phyloP scores from a whole-genome alignment of 805 yeast species.

The Priceomyces haplophilus region DNA sequence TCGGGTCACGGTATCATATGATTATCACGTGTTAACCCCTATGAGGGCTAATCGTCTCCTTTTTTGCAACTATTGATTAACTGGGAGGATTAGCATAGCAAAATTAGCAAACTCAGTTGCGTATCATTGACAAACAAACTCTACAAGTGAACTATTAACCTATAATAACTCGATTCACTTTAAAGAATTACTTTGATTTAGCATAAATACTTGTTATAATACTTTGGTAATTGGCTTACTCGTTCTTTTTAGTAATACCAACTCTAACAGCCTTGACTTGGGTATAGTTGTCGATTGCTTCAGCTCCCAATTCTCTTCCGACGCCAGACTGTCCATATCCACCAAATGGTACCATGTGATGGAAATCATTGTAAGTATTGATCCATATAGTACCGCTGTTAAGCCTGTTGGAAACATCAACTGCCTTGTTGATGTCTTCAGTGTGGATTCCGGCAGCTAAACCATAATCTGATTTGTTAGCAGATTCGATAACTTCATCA shows the following conservation, averaged over 20 bases:
- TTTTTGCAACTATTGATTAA: too few relatives aligned
- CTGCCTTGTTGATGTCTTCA: conserved; percentile 66
- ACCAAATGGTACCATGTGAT: conserved; percentile 86
- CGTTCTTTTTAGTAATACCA: conserved; percentile 20
- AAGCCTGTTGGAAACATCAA: conserved; percentile 68
- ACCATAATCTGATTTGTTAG: conserved; percentile 83
- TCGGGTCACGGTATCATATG: not conserved
- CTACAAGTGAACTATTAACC: too few relatives aligned
- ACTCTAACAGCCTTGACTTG: conserved; percentile 83
- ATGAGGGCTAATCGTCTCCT: too few relatives aligned
- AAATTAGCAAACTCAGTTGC: too few relatives aligned
- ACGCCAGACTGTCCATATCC: conserved; percentile 89
- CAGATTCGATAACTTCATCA: conserved; percentile 74
- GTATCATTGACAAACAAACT: too few relatives aligned
- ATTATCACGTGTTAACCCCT: not conserved
- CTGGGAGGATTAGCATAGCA: too few relatives aligned
- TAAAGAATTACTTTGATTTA: too few relatives aligned
- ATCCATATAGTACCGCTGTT: conserved; percentile 91
- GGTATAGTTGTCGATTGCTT: conserved; percentile 81
- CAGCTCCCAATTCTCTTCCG: conserved; percentile 91
- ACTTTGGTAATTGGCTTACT: not conserved
- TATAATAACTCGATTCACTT: too few relatives aligned
- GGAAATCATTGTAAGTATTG: conserved; percentile 87
- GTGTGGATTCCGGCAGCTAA: conserved; percentile 92
- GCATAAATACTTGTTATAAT: too few relatives aligned